Conservation (phyloP, 495 filamentous ascomycete genomes). For the Lasiosphaeria hispida region DNA sequence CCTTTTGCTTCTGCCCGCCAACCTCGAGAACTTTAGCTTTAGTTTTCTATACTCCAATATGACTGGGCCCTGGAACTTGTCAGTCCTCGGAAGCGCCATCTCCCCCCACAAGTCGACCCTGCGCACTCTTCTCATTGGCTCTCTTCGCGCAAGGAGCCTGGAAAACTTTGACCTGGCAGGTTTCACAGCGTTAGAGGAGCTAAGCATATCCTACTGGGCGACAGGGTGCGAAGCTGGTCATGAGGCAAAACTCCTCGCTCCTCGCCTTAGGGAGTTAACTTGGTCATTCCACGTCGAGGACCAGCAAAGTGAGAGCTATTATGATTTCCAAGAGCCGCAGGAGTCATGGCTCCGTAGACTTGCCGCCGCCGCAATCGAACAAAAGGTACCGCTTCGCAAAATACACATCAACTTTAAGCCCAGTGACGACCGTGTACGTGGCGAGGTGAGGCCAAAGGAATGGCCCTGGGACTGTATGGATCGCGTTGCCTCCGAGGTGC, state of each 20-base stretch:
- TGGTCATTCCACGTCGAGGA: neutral
- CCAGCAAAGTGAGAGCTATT: neutral
- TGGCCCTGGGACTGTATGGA: constrained; percentile 4
- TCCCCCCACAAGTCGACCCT: neutral
- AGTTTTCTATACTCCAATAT: neutral
- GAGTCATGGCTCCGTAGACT: neutral
- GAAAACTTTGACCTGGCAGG: neutral
- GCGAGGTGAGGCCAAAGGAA: neutral
- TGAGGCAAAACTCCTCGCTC: neutral
- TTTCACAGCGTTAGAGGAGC: neutral
- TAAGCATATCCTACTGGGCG: neutral
- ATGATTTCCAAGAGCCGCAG: constrained; percentile 1
- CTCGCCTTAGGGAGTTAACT: neutral
- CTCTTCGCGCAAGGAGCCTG: neutral
- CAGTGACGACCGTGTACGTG: neutral
- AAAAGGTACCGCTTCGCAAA: no score
- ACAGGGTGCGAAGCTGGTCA: neutral
- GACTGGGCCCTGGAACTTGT: neutral
- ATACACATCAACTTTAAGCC: neutral
- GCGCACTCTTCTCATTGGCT: neutral
- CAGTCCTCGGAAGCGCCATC: neutral
- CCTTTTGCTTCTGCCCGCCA: neutral
- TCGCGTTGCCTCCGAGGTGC: neutral
- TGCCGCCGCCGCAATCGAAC: neutral
- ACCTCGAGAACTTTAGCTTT: neutral